Conservation (phyloP, 208 protist species). For the Naegleria lovaniensis region DNA sequence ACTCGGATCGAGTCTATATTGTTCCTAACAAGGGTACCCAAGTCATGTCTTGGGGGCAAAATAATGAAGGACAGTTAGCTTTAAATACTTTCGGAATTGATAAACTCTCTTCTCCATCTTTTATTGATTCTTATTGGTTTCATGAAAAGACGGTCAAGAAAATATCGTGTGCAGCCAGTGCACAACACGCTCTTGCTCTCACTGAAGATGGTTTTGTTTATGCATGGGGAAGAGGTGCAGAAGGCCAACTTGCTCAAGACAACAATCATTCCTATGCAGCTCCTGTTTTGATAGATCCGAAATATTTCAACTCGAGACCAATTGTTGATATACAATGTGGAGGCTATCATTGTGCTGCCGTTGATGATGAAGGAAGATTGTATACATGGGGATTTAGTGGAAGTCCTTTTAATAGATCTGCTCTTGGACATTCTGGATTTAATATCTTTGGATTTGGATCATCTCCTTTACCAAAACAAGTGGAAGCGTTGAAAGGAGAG, state of each 20-base stretch:
- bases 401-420: background rate
- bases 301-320: background rate
- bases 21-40: background rate
- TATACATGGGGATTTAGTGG: constrained; percentile 16
- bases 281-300: background rate
- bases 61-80: background rate
- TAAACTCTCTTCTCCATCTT: background rate
- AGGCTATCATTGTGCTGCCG: background rate
- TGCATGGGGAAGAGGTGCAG: background rate
- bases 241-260: background rate
- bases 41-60: background rate
- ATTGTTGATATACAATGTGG: constrained; percentile 1
- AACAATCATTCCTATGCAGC: background rate
- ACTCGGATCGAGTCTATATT: background rate
- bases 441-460: background rate
- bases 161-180: no score
- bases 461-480: background rate
- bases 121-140: background rate
- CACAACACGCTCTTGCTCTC: background rate
- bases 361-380: background rate
- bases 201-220: constrained; percentile 1
- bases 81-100: background rate
- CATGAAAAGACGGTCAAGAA: background rate
- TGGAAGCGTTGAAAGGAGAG: background rate
- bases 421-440: background rate